Conservation (phyloP, 257 asterid species). For the Solanum arcanum region DNA sequence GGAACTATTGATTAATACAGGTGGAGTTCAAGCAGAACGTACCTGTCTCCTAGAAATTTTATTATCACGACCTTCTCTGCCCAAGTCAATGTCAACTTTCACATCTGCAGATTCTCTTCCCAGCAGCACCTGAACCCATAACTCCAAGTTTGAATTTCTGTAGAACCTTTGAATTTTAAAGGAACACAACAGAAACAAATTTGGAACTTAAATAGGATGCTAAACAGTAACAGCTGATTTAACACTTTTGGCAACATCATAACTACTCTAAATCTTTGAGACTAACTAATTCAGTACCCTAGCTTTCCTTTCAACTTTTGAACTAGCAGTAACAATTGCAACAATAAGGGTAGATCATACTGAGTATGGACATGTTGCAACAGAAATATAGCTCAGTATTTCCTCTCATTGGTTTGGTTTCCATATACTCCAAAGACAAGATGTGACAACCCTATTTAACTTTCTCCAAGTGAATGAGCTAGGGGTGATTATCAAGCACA, state of each 20-base stretch:
- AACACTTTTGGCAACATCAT: background rate
- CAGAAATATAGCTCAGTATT: background rate
- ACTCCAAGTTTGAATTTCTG: background rate
- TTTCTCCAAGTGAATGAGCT: background rate
- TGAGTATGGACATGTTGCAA: background rate
- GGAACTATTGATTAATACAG: background rate
- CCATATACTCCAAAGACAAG: background rate
- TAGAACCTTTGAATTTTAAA: background rate
- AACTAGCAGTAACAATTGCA: background rate
- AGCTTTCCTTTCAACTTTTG: background rate
- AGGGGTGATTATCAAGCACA: background rate
- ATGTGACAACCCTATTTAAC: background rate
- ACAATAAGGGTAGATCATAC: background rate
- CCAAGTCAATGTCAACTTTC: conserved; percentile 73
- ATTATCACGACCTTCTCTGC: conserved; percentile 42
- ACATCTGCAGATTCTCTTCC: conserved; percentile 59
- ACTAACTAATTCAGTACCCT: background rate
- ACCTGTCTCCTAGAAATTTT: conserved; percentile 84
- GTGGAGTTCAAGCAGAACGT: background rate
- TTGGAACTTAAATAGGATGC: background rate
- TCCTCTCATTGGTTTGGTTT: background rate
- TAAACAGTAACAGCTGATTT: background rate
- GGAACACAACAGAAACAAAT: background rate
- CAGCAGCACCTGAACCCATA: conserved; percentile 43
- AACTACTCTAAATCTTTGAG: background rate